Base-by-base conservation (phyloP, 495 filamentous ascomycete species). In the Penicillium cinerascens region DNA sequence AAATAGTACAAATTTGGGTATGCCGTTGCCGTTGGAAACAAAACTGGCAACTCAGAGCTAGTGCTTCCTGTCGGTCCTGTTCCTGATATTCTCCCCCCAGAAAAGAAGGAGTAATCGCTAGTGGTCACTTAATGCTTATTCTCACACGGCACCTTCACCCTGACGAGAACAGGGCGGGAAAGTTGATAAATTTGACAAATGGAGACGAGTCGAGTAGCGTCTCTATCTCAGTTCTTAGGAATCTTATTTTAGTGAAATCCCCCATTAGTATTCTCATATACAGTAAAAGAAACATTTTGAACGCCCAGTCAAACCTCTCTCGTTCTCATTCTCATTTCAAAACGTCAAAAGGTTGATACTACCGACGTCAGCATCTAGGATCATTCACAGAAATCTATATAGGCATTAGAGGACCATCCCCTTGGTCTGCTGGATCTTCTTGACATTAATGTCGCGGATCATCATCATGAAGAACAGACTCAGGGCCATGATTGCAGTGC, bases 41-140 rank as follows among this genome's bases (percentile, higher is more conserved):
- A 47, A 46, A 45, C 49, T 47, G 57, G 57, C 20, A 46, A 46
- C 35, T 21, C 15, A 8, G 44, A 60, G 41, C 21, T 56, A 13
- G 78, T 86, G 43, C 76, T 83, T n/a, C 84, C 84, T 0, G 57
- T 78, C 15, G 84, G 84, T 1, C 84, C 84, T 9, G 45, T 76
- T 61, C 84, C 84, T 25, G 71, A 84, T 66, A 82, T 87, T 10
- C 47, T 77, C 53, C 68, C 70, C 0, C 39, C 58, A 21, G 61
- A 45, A 15, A 36, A 43, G 20, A 15, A 10, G 3, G 25, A 39
- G 21, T 39, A 25, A 16, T n/a, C n/a, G n/a, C n/a, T n/a, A 39
- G 29, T 33, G 11, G 4, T 13, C 29, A 33, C 1, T 5, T 4
- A 45, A 15, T 0, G 20, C 4, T 37, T 23, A 23, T 23, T n/a